Evolutionary conservation across 1,284 basidiomycete genomes (phyloP), one percentile per base, ranked within the genome.

Genomic region (Leccinum proliferum): DNA sequence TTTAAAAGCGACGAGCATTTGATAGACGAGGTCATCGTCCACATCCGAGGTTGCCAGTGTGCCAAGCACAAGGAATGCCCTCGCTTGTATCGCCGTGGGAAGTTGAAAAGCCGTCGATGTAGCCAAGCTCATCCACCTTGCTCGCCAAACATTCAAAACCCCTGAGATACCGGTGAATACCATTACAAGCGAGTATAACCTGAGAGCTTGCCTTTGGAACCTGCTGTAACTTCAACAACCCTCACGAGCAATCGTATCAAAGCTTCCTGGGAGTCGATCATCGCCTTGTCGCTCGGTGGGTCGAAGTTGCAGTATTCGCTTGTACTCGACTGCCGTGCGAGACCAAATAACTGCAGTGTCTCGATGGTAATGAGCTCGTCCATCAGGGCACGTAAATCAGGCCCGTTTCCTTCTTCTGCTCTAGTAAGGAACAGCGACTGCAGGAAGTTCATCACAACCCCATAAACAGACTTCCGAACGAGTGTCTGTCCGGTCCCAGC

Each of bases 21-120:
- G 93, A 68, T 94, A 94, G 59, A 94, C 79, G 63, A 93, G 84
- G 71, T 95, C 93, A 65, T 94, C 93, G 65, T 95, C 93, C 55
- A 94, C 88, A 39, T 91, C 90, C 2, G 89, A 83, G 10, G 84
- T 86, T 11, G 92, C 88, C 21, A 98, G 80, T 48, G 86, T 83
- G 4, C 93, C 93, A 12, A 98, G 83, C 2, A 92, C 87, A 35
- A 93, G 86, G 73, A 97, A 96, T 0, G 94, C 92, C 18, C 94
- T 88, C 55, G 92, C 89, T 74, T 97, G 95, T 32, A 96, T 87
- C 18, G 92, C 89, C 0, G 94, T 92, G 12, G 93, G 94, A 63
- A 93, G 85, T 73, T 97, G 95, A 81, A 98, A 97, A 21, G 94
- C 94, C 0, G 90, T 94, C 2, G 93, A 88, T 0, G 93, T 92